A percentile compares a stretch with the other conserved stretches of the same genome.
Evolutionary conservation across 371 early-diverging fungal species (phyloP).

Genomic region (Coemansia sp.): DNA sequence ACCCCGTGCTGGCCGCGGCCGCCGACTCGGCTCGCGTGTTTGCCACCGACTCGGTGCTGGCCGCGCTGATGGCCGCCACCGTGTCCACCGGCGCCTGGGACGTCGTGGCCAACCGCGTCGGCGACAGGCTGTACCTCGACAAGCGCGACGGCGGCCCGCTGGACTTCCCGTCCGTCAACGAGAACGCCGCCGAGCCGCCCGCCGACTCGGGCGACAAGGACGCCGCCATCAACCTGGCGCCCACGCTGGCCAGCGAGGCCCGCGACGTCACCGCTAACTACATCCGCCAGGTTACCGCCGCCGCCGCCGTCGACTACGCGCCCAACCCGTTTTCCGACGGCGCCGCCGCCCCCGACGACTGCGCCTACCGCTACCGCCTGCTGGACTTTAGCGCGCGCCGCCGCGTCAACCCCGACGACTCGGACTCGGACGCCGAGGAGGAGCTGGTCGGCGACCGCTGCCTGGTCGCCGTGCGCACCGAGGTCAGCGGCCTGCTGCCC

Average conservation of each 20-base stretch:
- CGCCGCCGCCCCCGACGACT: slow-evolving; percentile 63
- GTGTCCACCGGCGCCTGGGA: slow-evolving; percentile 96
- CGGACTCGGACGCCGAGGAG: slow-evolving; percentile 31
- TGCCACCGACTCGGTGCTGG: slow-evolving; percentile 87
- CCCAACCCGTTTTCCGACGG: slow-evolving; percentile 77
- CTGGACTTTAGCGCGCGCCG: slow-evolving; percentile 62
- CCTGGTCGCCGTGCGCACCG: slow-evolving; percentile 83
- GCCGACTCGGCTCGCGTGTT: slow-evolving; percentile 71
- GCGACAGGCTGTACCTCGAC: slow-evolving; percentile 86
- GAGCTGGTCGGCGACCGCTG: slow-evolving; percentile 34
- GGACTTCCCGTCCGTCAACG: slow-evolving; percentile 91
- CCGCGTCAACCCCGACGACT: slow-evolving; percentile 42
- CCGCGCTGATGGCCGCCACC: slow-evolving; percentile 90
- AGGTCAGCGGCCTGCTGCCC: slow-evolving; percentile 82
- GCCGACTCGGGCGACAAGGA: slow-evolving; percentile 84
- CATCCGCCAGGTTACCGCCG: slow-evolving; percentile 73
- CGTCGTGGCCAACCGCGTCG: slow-evolving; percentile 85
- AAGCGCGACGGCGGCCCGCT: slow-evolving; percentile 80
- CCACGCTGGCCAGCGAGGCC: slow-evolving; percentile 83
- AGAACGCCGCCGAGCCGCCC: slow-evolving; percentile 92
- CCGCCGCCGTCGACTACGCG: slow-evolving; percentile 55
- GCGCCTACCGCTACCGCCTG: slow-evolving; percentile 86
- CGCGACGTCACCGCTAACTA: slow-evolving; percentile 88
- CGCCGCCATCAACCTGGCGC: slow-evolving; percentile 77
- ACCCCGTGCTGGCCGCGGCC: slow-evolving; percentile 53